Base-by-base conservation (phyloP, 1,284 basidiomycete species). In the Phenoliferia sp. region DNA sequence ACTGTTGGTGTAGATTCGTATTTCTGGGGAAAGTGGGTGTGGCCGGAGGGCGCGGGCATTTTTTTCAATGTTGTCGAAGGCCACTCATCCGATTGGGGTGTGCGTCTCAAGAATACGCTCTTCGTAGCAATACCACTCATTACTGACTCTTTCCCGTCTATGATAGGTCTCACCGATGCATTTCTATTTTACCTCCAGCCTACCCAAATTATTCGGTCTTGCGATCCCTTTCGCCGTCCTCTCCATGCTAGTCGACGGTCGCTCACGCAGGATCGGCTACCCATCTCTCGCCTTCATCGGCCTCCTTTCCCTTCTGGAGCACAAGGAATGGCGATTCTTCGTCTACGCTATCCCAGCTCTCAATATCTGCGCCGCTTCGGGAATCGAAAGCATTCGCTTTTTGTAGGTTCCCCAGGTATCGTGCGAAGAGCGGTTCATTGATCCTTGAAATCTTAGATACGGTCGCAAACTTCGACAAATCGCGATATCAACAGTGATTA, bases 271-370 rank as follows among this genome's bases (percentile, higher is more conserved):
- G 1, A 76, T 89, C 52, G 70, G 70, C 44, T 60, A 84, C 16
- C 85, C 88, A 0, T 79, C 84, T 0, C 33, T 87, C 0, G 71
- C 78, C 0, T 90, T 92, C 75, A 76, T 94, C 0, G 79, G 73
- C 0, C 78, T 88, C 0, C 85, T 99, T 75, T 94, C 91, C 75
- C 80, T 78, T 26, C 82, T 98, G 0, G 88, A 85, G 29, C 79
- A 79, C 70, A 80, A 84, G 77, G 96, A 99, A 80, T 98, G 95
- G 94, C 85, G 95, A 4, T 99, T 99, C 79, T 83, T 97, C 68
- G 84, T 94, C 7, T 98, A 98, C 76, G 84, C 87, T 16, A 84
- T 97, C 0, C 94, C 95, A 0, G 76, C 87, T 0, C 82, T 92
- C 78, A 97, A 97, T 74, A 80, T 93, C 3, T 84, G 89, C 1